Evolutionary conservation across 805 yeast species (phyloP).

Genomic region (Yarrowia divulgata): DNA sequence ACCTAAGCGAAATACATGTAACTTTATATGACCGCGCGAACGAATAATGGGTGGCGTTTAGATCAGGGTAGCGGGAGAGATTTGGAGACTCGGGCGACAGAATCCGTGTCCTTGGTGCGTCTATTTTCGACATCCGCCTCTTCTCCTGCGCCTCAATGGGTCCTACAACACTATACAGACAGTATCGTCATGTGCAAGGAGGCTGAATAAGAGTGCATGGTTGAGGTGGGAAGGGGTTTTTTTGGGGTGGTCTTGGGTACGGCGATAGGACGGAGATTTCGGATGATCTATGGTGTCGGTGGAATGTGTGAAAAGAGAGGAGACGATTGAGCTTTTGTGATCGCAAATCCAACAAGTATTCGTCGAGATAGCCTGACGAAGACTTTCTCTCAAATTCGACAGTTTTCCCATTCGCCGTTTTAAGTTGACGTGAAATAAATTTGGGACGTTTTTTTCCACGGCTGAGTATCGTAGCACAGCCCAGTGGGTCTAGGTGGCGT

Average conservation of each 20-base stretch:
- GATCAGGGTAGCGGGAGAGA: too few relatives aligned
- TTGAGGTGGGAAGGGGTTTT: not conserved
- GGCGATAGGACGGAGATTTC: not conserved
- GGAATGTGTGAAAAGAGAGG: not conserved
- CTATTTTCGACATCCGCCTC: not conserved
- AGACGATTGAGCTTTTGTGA: not conserved
- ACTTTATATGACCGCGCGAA: constrained; percentile 2
- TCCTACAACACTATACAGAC: not conserved
- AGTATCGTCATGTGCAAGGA: not conserved
- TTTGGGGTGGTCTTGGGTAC: not conserved
- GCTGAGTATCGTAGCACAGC: constrained; percentile 8
- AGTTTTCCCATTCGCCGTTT: not conserved
- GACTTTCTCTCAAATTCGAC: not conserved
- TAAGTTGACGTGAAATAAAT: constrained; percentile 20
- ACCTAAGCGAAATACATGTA: constrained; percentile 4
- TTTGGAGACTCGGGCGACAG: not conserved
- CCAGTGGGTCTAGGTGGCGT: not conserved
- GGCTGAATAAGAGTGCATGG: constrained; percentile 15
- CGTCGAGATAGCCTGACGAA: not conserved
- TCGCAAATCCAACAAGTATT: not conserved
- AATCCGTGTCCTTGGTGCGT: not conserved
- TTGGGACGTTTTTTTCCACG: not conserved
- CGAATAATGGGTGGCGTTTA: not conserved
- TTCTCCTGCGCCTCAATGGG: not conserved
- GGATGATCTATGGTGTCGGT: not conserved